These are phyloP conservation scores for Myxozyma udenii DNA, from an alignment of 805 yeast genomes.

Conservation along the genomic window DNA sequence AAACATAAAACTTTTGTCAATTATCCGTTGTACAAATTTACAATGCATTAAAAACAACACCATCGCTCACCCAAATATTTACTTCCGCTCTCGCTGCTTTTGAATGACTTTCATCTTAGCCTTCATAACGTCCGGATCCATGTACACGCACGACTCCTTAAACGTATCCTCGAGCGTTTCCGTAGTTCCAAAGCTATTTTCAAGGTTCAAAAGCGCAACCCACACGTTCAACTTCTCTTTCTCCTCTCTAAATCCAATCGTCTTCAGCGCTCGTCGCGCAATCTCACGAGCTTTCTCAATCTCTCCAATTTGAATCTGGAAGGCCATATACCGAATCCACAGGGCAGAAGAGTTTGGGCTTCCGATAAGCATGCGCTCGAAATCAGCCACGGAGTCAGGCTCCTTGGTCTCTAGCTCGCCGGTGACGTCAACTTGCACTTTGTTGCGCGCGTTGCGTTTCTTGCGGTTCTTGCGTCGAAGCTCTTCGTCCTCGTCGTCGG, in stretches of 20 bases:
- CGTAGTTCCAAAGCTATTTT: constrained; percentile 84
- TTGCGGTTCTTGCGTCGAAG: constrained; percentile 50
- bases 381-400: constrained; percentile 89
- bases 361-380: constrained; percentile 86
- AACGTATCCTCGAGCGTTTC: constrained; percentile 78
- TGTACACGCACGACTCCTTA: constrained; percentile 80
- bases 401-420: constrained; percentile 77
- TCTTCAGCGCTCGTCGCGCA: constrained; percentile 86
- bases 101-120: constrained; percentile 18
- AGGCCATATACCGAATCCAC: constrained; percentile 99
- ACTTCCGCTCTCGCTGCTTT: constrained; percentile 15
- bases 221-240: constrained; percentile 89
- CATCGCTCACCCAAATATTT: no score
- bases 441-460: constrained; percentile 33
- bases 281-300: constrained; percentile 91
- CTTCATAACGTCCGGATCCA: constrained; percentile 62
- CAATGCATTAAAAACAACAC: no score
- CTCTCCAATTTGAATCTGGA: constrained; percentile 92
- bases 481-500: constrained; percentile 33
- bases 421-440: constrained; percentile 70
- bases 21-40: no score
- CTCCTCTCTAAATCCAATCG: constrained; percentile 87
- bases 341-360: constrained; percentile 88
- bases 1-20: no score
- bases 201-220: constrained; percentile 93